Percentiles rank a stretch among this genome's conserved stretches.
phyloP scores from a whole-genome alignment of 2,329 filamentous ascomycete genomes.

The Paraconiothyrium sp. region DNA sequence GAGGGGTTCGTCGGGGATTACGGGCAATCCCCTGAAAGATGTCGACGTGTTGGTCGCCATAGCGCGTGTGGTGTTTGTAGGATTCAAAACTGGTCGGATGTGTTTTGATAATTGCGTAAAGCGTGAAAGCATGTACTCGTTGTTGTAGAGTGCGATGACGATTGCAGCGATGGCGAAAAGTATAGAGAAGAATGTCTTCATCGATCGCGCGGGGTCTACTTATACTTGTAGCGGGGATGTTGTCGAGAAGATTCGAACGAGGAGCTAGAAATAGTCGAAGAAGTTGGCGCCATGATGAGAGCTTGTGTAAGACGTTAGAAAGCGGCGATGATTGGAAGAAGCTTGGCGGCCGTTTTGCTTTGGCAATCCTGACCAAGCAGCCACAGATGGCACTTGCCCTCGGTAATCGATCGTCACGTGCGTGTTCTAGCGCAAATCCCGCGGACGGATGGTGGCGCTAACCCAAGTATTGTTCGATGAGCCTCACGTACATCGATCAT shows the following conservation, averaged over 20 bases:
- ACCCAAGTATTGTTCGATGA: too few species aligned
- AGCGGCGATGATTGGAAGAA: conserved; percentile 23
- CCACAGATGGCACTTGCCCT: conserved; percentile 4
- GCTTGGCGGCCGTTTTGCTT: conserved; percentile 22
- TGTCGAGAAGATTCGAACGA: conserved; percentile 44
- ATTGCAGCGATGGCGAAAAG: conserved; percentile 55
- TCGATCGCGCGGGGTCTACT: conserved; percentile 40
- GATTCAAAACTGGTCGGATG: conserved; percentile 36
- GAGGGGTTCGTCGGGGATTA: conserved; percentile 54
- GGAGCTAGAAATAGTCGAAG: conserved; percentile 20
- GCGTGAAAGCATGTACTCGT: conserved; percentile 54
- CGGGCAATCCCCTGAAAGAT: conserved; percentile 59
- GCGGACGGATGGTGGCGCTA: background rate
- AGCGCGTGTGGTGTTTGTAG: conserved; percentile 31
- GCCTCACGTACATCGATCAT: too few species aligned
- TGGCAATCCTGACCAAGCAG: conserved; percentile 35
- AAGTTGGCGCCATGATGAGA: conserved; percentile 29
- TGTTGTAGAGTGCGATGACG: conserved; percentile 49
- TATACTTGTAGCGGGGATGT: conserved; percentile 39
- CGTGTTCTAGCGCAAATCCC: background rate
- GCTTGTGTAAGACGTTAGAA: conserved; percentile 42
- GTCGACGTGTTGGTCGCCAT: conserved; percentile 41
- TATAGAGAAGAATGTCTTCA: conserved; percentile 53
- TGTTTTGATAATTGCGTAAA: conserved; percentile 44
- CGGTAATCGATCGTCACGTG: conserved; percentile 7